Conservation (phyloP, 805 yeast species). For the Nakazawaea peltata region DNA sequence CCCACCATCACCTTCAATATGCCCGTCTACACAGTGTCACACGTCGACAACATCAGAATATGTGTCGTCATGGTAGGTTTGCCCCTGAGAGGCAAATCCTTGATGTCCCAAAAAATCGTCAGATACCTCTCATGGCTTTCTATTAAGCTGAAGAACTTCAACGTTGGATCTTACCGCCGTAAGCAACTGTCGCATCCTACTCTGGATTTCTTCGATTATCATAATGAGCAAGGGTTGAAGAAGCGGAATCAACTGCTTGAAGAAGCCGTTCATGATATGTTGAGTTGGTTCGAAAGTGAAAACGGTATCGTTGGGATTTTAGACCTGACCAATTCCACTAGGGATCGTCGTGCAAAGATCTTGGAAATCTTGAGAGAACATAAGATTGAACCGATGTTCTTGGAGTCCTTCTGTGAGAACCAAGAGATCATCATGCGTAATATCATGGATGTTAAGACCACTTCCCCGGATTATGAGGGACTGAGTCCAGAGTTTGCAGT, state of each 20-base stretch:
- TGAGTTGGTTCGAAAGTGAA: slow-evolving; percentile 76
- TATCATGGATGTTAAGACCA: slow-evolving; percentile 77
- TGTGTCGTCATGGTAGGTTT: slow-evolving; percentile 87
- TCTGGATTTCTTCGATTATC: slow-evolving; percentile 73
- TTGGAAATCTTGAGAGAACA: slow-evolving; percentile 47
- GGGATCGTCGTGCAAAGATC: slow-evolving; percentile 59
- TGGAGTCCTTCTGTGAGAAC: slow-evolving; percentile 89
- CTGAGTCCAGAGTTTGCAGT: slow-evolving; percentile 66
- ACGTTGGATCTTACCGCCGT: slow-evolving; percentile 82
- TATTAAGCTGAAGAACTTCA: slow-evolving; percentile 78
- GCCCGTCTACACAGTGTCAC: slow-evolving; percentile 53
- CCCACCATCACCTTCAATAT: too few species aligned
- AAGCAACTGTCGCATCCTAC: slow-evolving; percentile 49
- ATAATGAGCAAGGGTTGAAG: slow-evolving; percentile 55
- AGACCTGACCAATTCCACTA: slow-evolving; percentile 89
- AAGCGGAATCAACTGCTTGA: slow-evolving; percentile 64
- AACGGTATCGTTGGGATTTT: slow-evolving; percentile 86
- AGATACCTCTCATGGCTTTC: slow-evolving; percentile 90
- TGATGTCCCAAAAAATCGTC: slow-evolving; percentile 90
- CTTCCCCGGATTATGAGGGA: slow-evolving; percentile 74
- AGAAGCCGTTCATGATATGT: slow-evolving; percentile 69
- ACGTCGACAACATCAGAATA: slow-evolving; percentile 63
- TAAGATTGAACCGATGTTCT: slow-evolving; percentile 79
- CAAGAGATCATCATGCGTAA: slow-evolving; percentile 69
- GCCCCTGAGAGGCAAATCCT: slow-evolving; percentile 90